Evolutionary conservation across 1,284 basidiomycete species (phyloP).

Genomic region (Apiotrichum siamense): DNA sequence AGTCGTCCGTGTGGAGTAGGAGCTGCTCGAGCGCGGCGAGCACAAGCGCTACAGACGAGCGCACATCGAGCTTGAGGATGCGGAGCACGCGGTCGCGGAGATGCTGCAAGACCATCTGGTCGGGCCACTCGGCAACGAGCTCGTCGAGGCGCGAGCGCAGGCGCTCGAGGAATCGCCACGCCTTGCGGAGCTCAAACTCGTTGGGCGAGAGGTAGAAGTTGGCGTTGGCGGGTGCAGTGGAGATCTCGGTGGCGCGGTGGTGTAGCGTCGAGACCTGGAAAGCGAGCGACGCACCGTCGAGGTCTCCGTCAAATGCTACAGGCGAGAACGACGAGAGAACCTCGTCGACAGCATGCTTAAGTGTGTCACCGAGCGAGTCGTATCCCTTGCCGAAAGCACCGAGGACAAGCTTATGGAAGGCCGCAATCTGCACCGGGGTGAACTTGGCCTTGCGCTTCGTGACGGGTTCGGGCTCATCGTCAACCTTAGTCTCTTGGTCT

Average conservation of each 20-base stretch:
- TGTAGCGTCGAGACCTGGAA: constrained; percentile 33
- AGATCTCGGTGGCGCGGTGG: constrained; percentile 41
- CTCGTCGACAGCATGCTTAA: constrained; percentile 23
- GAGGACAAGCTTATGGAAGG: constrained; percentile 28
- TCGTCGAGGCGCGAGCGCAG: constrained; percentile 55
- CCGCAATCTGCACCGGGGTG: constrained; percentile 16
- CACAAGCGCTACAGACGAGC: constrained; percentile 74
- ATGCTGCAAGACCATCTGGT: constrained; percentile 92
- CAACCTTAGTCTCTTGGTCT: not conserved
- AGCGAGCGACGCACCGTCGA: constrained; percentile 32
- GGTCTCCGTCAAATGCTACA: constrained; percentile 20
- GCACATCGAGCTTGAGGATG: constrained; percentile 61
- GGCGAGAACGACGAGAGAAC: constrained; percentile 22
- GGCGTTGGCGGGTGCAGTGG: constrained; percentile 46
- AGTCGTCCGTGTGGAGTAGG: constrained; percentile 84
- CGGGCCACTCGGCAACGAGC: constrained; percentile 82
- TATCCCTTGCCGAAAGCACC: constrained; percentile 15
- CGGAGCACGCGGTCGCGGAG: constrained; percentile 68
- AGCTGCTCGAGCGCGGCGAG: constrained; percentile 82
- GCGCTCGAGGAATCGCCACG: constrained; percentile 52
- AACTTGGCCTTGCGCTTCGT: constrained; percentile 21
- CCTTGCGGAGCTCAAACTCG: constrained; percentile 62
- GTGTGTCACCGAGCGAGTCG: constrained; percentile 4
- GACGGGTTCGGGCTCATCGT: constrained; percentile 8
- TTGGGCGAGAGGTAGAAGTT: constrained; percentile 80